Evolutionary conservation across 2,329 filamentous ascomycete genomes (phyloP).

Genomic region (Venturia pyrina): DNA sequence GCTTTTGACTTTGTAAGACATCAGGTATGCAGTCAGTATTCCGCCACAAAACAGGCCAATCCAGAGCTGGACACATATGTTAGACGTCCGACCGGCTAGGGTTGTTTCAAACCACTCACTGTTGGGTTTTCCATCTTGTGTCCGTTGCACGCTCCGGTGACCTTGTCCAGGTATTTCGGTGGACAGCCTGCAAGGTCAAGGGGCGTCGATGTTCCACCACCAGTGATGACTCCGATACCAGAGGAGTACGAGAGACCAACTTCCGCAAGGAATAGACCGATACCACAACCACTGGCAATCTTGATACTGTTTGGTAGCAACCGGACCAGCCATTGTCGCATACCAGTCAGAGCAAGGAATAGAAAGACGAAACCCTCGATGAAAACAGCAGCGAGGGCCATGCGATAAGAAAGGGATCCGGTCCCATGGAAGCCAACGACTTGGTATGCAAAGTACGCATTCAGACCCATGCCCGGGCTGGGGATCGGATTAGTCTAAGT

Average conservation of each 20-base stretch:
- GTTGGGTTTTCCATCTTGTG: slow-evolving; percentile 74
- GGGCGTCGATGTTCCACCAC: slow-evolving; percentile 50
- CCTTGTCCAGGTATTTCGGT: slow-evolving; percentile 33
- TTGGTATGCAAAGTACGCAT: slow-evolving; percentile 78
- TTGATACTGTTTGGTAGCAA: slow-evolving; percentile 76
- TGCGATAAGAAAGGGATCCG: slow-evolving; percentile 60
- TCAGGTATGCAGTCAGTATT: slow-evolving; percentile 66
- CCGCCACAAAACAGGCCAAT: slow-evolving; percentile 79
- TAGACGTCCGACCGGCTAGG: slow-evolving; percentile 9
- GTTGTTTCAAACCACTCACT: slow-evolving; percentile 19
- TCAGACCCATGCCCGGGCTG: slow-evolving; percentile 43
- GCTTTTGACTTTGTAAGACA: slow-evolving; percentile 79
- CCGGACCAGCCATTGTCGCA: slow-evolving; percentile 81
- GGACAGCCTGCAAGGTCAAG: slow-evolving; percentile 68
- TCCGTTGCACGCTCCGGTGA: slow-evolving; percentile 50
- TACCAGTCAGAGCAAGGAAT: slow-evolving; percentile 63
- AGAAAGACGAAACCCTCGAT: slow-evolving; percentile 82
- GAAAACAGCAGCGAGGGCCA: slow-evolving; percentile 78
- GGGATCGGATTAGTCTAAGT: background rate
- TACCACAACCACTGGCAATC: slow-evolving; percentile 74
- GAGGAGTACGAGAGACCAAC: slow-evolving; percentile 69
- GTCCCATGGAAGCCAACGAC: slow-evolving; percentile 69
- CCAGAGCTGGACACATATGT: slow-evolving; percentile 49
- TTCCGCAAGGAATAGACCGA: slow-evolving; percentile 69
- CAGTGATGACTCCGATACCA: slow-evolving; percentile 70